These are phyloP conservation scores for Pseudofabraea citricarpa DNA, from an alignment of 2,329 filamentous ascomycete genomes.

Conservation along the genomic window DNA sequence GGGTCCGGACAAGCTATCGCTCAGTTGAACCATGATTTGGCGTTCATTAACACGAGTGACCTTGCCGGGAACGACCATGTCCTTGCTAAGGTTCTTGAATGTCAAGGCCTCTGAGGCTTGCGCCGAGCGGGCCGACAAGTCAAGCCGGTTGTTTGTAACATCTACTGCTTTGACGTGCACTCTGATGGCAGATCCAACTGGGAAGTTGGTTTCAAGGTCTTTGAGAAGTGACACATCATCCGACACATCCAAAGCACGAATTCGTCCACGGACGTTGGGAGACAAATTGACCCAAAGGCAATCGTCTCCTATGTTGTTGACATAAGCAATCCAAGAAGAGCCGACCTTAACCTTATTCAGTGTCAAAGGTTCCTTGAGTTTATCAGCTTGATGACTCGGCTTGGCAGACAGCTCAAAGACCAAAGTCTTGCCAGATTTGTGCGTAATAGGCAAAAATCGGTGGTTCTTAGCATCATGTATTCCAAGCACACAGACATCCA, in stretches of 20 bases:
- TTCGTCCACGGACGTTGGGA: constrained; percentile 78
- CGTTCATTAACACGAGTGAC: constrained; percentile 83
- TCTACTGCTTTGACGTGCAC: constrained; percentile 76
- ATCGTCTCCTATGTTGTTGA: constrained; percentile 82
- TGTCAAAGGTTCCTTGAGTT: constrained; percentile 58
- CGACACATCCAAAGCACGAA: constrained; percentile 78
- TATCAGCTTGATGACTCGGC: constrained; percentile 47
- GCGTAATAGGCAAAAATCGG: constrained; percentile 85
- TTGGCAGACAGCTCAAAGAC: constrained; percentile 87
- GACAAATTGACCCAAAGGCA: constrained; percentile 89
- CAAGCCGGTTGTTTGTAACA: constrained; percentile 66
- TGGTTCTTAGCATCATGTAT: constrained; percentile 88
- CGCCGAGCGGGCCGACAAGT: constrained; percentile 73
- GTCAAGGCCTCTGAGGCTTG: constrained; percentile 51
- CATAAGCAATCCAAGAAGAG: constrained; percentile 71
- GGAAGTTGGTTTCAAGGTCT: constrained; percentile 75
- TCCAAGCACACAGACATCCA: constrained; percentile 75
- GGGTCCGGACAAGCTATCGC: constrained; percentile 72
- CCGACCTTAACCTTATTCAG: constrained; percentile 70
- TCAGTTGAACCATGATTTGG: constrained; percentile 80
- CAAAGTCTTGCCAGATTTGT: constrained; percentile 70
- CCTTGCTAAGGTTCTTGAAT: constrained; percentile 68
- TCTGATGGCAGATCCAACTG: constrained; percentile 81
- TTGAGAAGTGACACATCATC: constrained; percentile 78
- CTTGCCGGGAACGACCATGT: constrained; percentile 76